These are phyloP conservation scores for Sordariomycetes sp. DNA, from an alignment of 2,329 filamentous ascomycete genomes.

Conservation along the genomic window DNA sequence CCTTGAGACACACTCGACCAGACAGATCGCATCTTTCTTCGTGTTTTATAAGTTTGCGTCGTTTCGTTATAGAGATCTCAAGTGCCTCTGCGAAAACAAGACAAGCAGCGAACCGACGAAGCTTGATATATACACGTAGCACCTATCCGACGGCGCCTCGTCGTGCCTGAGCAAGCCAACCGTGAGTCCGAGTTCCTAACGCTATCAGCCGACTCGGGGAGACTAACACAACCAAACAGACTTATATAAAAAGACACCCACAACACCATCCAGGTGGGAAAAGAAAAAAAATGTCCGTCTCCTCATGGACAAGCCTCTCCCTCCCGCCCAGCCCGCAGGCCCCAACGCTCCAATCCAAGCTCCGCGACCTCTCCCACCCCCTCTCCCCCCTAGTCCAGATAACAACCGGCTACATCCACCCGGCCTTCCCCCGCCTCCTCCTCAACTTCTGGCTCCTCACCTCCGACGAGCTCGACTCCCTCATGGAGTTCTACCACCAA, in stretches of 20 bases:
- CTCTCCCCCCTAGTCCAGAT: conserved; percentile 56
- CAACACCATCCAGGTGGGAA: neutral
- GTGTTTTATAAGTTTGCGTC: neutral
- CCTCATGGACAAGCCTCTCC: neutral
- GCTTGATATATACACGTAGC: neutral
- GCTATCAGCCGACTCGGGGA: neutral
- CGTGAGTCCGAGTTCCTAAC: neutral
- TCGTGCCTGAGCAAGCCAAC: neutral
- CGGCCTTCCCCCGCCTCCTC: conserved; percentile 50
- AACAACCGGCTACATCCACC: conserved; percentile 47
- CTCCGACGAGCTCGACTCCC: conserved; percentile 52
- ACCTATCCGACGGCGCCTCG: neutral
- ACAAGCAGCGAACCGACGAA: neutral
- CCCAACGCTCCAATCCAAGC: conserved; percentile 26
- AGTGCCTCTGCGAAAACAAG: neutral
- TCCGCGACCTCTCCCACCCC: conserved; percentile 50
- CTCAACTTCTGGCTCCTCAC: conserved; percentile 65
- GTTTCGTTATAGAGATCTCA: neutral
- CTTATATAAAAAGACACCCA: neutral
- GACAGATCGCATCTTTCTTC: neutral
- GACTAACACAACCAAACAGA: neutral
- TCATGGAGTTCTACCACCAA: conserved; percentile 65
- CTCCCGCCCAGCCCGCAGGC: neutral
- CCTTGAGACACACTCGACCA: neutral
- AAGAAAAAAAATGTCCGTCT: neutral